Base-by-base conservation (phyloP, 2,329 filamentous ascomycete genomes). In the Cercospora zeina region DNA sequence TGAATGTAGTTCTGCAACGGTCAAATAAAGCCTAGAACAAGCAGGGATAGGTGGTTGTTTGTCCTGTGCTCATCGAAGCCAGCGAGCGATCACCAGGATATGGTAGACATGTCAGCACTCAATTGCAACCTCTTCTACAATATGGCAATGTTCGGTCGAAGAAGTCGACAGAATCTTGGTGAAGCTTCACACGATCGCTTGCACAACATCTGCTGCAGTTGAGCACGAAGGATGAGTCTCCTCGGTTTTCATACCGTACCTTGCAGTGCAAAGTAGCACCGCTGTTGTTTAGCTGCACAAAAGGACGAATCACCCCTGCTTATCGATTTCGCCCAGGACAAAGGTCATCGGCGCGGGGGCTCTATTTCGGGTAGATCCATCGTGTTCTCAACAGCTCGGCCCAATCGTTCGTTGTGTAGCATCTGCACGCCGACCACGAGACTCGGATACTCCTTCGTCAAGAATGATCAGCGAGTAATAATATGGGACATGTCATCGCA, bases 191-290 rank as follows among this genome's bases (percentile, higher is more conserved):
- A 39, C 53, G 33, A 42, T 42, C 53, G 34, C 34, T 27, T 30
- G 34, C 19, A 27, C 37, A 39, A 42, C 53, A 54, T 34, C 11
- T 21, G 27, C 24, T 27, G 24, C 24, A 27, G 24, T 27, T 27
- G 24, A 27, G 24, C 3, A 27, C 24, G 24, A 27, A 27, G 13
- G 8, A 50, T 33, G 27, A 9, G 16, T 19, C 49, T 34, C 37
- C 21, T 56, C 54, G 54, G 45, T 27, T 56, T 24, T 24, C 42
- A 10, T 30, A 14, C 19, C 24, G 54, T 56, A 33, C 54, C 37
- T 27, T 57, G 39, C 55, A 58, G 36, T 36, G 27, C 21, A 49
- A 21, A 34, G 30, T 58, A 49, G 55, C 55, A 49, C 42, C 42
- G 30, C 55, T 58, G 47, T 19, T 34, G 42, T 21, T 49, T 49